Conservation (phyloP, 768 basidiomycete species). For the Lanmaoa rubissima region DNA sequence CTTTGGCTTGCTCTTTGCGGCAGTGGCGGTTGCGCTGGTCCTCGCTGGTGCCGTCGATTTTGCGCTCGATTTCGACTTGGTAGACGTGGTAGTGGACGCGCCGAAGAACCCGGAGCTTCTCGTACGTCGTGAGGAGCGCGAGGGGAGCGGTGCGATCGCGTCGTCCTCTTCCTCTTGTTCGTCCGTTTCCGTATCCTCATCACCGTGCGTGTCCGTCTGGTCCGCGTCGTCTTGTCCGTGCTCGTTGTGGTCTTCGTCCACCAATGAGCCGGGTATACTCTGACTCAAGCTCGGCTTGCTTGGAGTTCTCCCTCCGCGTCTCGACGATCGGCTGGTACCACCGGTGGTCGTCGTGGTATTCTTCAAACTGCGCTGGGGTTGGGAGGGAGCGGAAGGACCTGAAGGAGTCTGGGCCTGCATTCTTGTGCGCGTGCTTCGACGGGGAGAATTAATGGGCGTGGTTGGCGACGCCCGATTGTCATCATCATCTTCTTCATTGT, state of each 20-base stretch:
- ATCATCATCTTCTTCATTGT: slow-evolving; percentile 17
- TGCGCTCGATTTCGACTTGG: slow-evolving; percentile 9
- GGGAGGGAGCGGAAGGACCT: slow-evolving; percentile 11
- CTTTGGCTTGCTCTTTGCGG: slow-evolving; percentile 19
- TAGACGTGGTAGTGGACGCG: slow-evolving; percentile 6
- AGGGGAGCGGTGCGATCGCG: slow-evolving; percentile 33
- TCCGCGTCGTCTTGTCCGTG: slow-evolving; percentile 21
- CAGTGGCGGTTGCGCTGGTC: not conserved
- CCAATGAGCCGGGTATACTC: slow-evolving; percentile 44
- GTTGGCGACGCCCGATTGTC: slow-evolving; percentile 4
- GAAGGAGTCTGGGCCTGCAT: slow-evolving; percentile 13
- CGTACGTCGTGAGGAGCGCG: slow-evolving; percentile 22
- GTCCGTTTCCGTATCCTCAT: slow-evolving; percentile 17
- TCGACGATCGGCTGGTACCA: not conserved
- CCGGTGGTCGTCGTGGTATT: not conserved
- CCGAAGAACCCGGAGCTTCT: slow-evolving; percentile 12
- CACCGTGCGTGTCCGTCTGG: slow-evolving; percentile 22
- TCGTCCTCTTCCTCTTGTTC: slow-evolving; percentile 38
- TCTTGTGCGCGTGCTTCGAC: slow-evolving; percentile 9
- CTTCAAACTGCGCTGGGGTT: slow-evolving; percentile 10
- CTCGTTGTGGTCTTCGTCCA: slow-evolving; percentile 38
- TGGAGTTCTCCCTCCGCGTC: slow-evolving; percentile 4
- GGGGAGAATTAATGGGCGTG: slow-evolving; percentile 15
- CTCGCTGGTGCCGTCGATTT: not conserved
- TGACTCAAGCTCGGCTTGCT: slow-evolving; percentile 18